Evolutionary conservation across 2,329 filamentous ascomycete species (phyloP).

Genomic region (Chaetomium sp.): DNA sequence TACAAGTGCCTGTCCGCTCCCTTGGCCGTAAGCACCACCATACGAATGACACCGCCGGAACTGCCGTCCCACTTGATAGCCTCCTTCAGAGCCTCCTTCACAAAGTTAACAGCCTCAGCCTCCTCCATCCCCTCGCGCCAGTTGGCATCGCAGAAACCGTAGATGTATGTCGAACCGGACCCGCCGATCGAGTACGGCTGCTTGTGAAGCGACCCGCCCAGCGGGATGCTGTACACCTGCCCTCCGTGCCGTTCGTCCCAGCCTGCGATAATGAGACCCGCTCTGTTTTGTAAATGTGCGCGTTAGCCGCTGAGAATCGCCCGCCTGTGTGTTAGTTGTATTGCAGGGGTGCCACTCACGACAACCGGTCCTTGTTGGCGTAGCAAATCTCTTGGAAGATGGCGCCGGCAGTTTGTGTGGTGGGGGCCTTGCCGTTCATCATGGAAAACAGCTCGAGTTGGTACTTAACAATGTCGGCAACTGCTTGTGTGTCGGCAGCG

Average conservation of each 20-base stretch:
- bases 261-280: slow-evolving; percentile 96
- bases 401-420: slow-evolving; percentile 88
- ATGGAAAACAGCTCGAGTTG: slow-evolving; percentile 90
- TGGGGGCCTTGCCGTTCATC: slow-evolving; percentile 81
- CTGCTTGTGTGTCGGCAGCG: slow-evolving; percentile 93
- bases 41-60: slow-evolving; percentile 94
- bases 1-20: slow-evolving; percentile 93
- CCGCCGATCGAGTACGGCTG: slow-evolving; percentile 92
- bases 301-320: background rate
- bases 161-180: slow-evolving; percentile 98
- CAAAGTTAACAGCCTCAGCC: slow-evolving; percentile 81
- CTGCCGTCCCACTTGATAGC: slow-evolving; percentile 99
- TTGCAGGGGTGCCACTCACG: slow-evolving; percentile 45
- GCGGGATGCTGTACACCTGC: slow-evolving; percentile 94
- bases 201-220: slow-evolving; percentile 96
- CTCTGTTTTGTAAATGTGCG: slow-evolving; percentile 47
- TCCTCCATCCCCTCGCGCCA: slow-evolving; percentile 96
- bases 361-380: slow-evolving; percentile 88
- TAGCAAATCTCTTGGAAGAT: slow-evolving; percentile 99
- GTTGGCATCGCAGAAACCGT: slow-evolving; percentile 95
- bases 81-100: slow-evolving; percentile 84
- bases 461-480: slow-evolving; percentile 96
- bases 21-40: slow-evolving; percentile 89
- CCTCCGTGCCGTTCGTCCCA: slow-evolving; percentile 94
- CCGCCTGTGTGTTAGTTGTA: background rate